A percentile compares a stretch with the other conserved stretches of the same genome.
phyloP scores from a whole-genome alignment of 2,329 filamentous ascomycete genomes.

The Trichoderma koningii region DNA sequence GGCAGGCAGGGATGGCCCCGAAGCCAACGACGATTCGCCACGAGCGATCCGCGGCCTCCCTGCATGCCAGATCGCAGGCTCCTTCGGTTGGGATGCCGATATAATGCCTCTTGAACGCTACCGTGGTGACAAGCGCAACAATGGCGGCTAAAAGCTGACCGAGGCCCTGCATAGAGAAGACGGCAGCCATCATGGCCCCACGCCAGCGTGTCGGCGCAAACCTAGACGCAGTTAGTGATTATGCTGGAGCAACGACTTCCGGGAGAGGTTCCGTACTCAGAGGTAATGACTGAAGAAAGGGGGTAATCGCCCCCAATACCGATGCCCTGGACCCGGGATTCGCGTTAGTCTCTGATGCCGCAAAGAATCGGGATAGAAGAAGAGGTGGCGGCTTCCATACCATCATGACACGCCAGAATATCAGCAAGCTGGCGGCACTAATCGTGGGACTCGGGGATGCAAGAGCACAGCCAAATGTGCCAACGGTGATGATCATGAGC shows the following conservation, averaged over 20 bases:
- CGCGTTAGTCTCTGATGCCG: conserved; percentile 11
- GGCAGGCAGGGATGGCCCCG: conserved; percentile 73
- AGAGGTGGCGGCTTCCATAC: conserved; percentile 36
- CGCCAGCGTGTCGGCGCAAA: conserved; percentile 82
- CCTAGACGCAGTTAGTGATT: conserved; percentile 41
- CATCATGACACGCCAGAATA: conserved; percentile 79
- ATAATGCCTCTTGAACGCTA: conserved; percentile 61
- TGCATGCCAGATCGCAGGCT: conserved; percentile 63
- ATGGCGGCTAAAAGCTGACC: conserved; percentile 75
- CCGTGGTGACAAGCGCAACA: conserved; percentile 68
- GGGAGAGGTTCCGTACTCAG: conserved; percentile 53
- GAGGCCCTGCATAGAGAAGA: conserved; percentile 83
- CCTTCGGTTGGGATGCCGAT: conserved; percentile 44
- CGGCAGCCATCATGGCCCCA: conserved; percentile 79
- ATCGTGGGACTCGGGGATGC: conserved; percentile 62
- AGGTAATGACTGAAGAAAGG: conserved; percentile 76
- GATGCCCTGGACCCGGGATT: conserved; percentile 51
- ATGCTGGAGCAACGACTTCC: conserved; percentile 27
- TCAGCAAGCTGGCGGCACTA: conserved; percentile 60
- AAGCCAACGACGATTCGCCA: conserved; percentile 83
- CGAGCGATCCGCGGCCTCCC: conserved; percentile 72
- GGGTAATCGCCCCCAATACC: conserved; percentile 84
- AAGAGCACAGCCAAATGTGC: conserved; percentile 68
- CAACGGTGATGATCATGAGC: conserved; percentile 69
- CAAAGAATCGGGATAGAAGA: background rate